Evolutionary conservation across 2,329 filamentous ascomycete genomes (phyloP).

Genomic region (Fusarium stilboides): DNA sequence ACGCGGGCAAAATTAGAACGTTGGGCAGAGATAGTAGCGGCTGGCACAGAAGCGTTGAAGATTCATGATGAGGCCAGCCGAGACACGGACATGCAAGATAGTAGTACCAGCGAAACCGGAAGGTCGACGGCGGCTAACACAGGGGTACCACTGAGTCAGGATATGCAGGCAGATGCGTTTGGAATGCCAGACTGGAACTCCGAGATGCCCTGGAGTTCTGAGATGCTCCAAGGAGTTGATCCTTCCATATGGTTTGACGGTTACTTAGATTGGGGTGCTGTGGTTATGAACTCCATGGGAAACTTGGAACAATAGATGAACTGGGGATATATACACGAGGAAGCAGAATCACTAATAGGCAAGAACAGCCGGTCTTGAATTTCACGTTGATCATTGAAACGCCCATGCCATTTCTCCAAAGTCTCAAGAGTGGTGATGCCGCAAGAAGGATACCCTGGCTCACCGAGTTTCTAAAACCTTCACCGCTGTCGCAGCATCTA

Average conservation of each 20-base stretch:
- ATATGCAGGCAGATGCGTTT: constrained; percentile 46
- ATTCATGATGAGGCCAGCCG: constrained; percentile 35
- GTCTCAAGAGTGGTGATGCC: too few relatives aligned
- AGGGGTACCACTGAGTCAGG: constrained; percentile 28
- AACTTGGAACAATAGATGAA: constrained; percentile 42
- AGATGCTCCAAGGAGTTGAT: constrained; percentile 54
- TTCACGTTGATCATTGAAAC: too few relatives aligned
- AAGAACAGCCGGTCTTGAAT: too few relatives aligned
- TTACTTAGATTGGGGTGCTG: constrained; percentile 54
- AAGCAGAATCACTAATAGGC: not conserved
- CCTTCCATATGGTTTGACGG: constrained; percentile 56
- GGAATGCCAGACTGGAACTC: constrained; percentile 48
- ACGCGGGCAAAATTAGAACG: constrained; percentile 63
- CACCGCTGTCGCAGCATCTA: too few relatives aligned
- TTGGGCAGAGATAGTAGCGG: constrained; percentile 63
- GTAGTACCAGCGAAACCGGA: constrained; percentile 3
- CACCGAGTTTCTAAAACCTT: too few relatives aligned
- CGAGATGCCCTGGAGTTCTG: constrained; percentile 51
- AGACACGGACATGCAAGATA: constrained; percentile 40
- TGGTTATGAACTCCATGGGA: constrained; percentile 53
- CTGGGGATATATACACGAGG: not conserved
- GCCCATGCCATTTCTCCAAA: too few relatives aligned
- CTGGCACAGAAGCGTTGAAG: constrained; percentile 50
- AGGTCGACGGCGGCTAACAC: not conserved
- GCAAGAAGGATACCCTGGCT: too few relatives aligned